phyloP scores from a whole-genome alignment of 345 rosid species.

The Salix exigua region DNA sequence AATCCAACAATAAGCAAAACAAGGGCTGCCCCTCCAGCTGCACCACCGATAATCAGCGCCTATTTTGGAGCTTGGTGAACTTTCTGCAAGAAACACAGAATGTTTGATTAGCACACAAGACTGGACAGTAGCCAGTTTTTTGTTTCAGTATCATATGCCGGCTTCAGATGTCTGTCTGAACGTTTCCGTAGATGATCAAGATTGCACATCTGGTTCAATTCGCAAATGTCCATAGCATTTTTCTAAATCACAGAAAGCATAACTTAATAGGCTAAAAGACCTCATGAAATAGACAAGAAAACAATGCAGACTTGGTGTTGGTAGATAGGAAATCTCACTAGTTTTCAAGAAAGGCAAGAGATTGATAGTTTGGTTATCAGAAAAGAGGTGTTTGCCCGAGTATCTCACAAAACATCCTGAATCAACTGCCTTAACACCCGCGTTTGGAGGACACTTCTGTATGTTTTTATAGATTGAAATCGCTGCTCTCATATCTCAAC shows the following conservation, averaged over 20 bases:
- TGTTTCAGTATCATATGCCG: no score
- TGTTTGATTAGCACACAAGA: background rate
- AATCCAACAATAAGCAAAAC: conserved; percentile 18
- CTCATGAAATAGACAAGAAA: background rate
- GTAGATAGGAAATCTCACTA: conserved; percentile 8
- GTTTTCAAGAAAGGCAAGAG: conserved; percentile 26
- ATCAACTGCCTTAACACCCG: conserved; percentile 34
- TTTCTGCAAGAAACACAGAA: conserved; percentile 1
- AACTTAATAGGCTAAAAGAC: background rate
- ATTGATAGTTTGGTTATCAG: conserved; percentile 34
- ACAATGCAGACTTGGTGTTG: background rate
- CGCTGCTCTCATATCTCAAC: conserved; percentile 40
- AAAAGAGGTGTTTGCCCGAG: conserved; percentile 32
- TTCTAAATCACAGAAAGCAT: no score
- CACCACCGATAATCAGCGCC: conserved; percentile 34
- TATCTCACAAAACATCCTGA: conserved; percentile 44
- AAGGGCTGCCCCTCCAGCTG: conserved; percentile 33
- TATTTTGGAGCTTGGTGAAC: conserved; percentile 22
- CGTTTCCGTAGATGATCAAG: no score
- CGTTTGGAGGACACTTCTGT: conserved; percentile 25
- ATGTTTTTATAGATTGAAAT: conserved; percentile 26
- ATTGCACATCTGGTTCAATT: no score
- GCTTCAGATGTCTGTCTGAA: no score
- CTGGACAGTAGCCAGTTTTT: no score
- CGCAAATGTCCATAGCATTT: no score